Base-by-base conservation (phyloP, 1,139 yeast species). In the Taphrina communis region DNA sequence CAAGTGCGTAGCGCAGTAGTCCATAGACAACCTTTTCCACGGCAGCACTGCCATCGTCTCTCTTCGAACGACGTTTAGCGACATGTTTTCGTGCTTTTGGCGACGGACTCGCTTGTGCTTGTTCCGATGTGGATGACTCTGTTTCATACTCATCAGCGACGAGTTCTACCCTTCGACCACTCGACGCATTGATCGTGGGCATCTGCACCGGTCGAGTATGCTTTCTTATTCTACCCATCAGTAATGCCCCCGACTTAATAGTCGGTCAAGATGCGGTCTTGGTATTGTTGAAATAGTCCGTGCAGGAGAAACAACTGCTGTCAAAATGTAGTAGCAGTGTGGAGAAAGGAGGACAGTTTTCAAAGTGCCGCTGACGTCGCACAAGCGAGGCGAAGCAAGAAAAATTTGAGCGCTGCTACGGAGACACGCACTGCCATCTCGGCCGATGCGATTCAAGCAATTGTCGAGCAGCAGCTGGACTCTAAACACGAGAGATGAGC, bases 141-240 rank as follows among this genome's bases (percentile, higher is more conserved):
- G 53, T 50, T n/a, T 50, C 53, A 7, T 21, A 50, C 38, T 50
- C 53, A 35, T 50, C 53, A 8, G 53, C 53, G 53, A 21, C 53
- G 8, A 19, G 6, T n/a, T 50, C 36, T 31, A 50, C 9, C 6
- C 7, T 50, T 21, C 53, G 35, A 21, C 36, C 36, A 6, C 36
- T 8, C 12, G 53, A 6, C 12, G 53, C 36, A 21, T n/a, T 21
- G 36, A 4, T 50, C 53, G 53, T 4, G n/a, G 53, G 53, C 53
- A 25, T 21, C 12, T 50, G 31, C 3, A 25, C 53, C 31, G 53
- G 53, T 8, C 53, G 31, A 9, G 36, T 35, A n/a, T 50, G 35
- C n/a, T 35, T 21, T n/a, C 36, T 50, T 21, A 50, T 50, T 50
- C 53, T 50, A n/a, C 53, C 53, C 53, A 50, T 50, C 17, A 44